A percentile compares a stretch with the other conserved stretches of the same genome.
These are phyloP conservation scores for Marchantia polymorpha DNA, from an alignment of 225 moss, liverwort and hornwort genomes.

Conservation along the genomic window DNA sequence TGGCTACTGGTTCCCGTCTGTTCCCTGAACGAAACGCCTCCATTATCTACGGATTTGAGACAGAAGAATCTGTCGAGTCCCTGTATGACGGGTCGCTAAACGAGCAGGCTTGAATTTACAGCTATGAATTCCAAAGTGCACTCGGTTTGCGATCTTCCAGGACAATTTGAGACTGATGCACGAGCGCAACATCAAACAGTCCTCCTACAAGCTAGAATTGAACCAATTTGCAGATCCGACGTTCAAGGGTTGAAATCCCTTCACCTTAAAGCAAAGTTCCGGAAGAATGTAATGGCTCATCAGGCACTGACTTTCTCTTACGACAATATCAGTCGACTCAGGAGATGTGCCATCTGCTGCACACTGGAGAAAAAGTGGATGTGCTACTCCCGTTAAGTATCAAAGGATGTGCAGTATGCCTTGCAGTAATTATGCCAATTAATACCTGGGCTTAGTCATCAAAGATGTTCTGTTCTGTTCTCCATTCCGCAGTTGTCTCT, in stretches of 20 bases:
- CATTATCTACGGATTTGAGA: slow-evolving; percentile 19
- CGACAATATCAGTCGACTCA: neutral
- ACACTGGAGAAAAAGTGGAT: slow-evolving; percentile 33
- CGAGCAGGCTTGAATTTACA: slow-evolving; percentile 14
- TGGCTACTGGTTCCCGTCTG: slow-evolving; percentile 4
- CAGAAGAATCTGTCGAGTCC: slow-evolving; percentile 16
- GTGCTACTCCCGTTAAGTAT: slow-evolving; percentile 34
- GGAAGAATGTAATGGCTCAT: slow-evolving; percentile 11
- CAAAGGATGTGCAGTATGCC: slow-evolving; percentile 30
- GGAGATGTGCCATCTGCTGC: slow-evolving; percentile 6
- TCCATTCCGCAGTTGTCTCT: neutral
- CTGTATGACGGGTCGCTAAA: slow-evolving; percentile 22
- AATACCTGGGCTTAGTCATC: neutral
- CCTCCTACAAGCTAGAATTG: slow-evolving; percentile 27
- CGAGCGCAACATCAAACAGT: slow-evolving; percentile 20
- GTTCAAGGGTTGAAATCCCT: slow-evolving; percentile 27
- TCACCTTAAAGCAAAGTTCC: slow-evolving; percentile 28
- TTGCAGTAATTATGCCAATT: too few species aligned
- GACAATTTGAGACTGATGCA: slow-evolving; percentile 29
- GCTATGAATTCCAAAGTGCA: neutral
- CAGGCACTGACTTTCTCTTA: slow-evolving; percentile 17
- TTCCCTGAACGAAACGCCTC: slow-evolving; percentile 6
- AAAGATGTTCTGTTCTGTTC: neutral
- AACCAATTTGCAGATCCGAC: slow-evolving; percentile 39
- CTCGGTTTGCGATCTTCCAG: slow-evolving; percentile 38